A percentile compares a stretch with the other conserved stretches of the same genome.
Conservation (phyloP, 1,284 basidiomycete species). For the Amylostereum areolatum region DNA sequence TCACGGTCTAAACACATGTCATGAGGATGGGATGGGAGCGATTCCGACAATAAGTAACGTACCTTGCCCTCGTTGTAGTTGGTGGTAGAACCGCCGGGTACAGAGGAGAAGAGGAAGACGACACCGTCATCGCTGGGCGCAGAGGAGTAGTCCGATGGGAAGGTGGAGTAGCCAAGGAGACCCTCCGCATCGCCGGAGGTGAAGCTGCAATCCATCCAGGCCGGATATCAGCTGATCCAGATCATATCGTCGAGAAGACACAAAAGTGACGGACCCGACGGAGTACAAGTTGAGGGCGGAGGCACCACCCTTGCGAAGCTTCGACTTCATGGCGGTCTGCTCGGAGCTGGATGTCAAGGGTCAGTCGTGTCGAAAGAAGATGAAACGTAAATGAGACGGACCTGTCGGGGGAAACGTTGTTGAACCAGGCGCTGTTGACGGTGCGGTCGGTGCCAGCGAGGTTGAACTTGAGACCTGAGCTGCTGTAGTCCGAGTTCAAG, state of each 20-base stretch:
- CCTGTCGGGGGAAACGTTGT: constrained; percentile 31
- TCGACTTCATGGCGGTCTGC: constrained; percentile 46
- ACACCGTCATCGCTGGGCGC: constrained; percentile 41
- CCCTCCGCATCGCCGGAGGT: constrained; percentile 28
- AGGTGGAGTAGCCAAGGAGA: constrained; percentile 45
- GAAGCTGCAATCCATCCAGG: constrained; percentile 22
- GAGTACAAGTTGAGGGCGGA: constrained; percentile 46
- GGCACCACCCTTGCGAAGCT: constrained; percentile 36
- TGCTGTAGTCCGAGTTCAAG: constrained; percentile 42
- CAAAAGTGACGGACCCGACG: constrained; percentile 36
- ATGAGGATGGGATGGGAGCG: background rate
- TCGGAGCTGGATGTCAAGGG: constrained; percentile 10
- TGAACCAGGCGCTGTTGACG: constrained; percentile 44
- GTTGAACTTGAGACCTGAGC: constrained; percentile 35
- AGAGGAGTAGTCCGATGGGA: constrained; percentile 35
- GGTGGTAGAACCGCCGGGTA: constrained; percentile 40
- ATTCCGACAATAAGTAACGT: background rate
- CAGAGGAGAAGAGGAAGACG: constrained; percentile 42
- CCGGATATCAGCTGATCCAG: background rate
- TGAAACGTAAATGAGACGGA: constrained; percentile 1
- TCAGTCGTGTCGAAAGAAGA: background rate
- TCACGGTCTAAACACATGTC: constrained; percentile 34
- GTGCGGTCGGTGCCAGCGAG: constrained; percentile 40
- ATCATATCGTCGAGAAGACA: background rate
- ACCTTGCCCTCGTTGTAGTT: constrained; percentile 41